A percentile compares a stretch with the other conserved stretches of the same genome.
These are phyloP conservation scores for Psilocybe subaeruginosa DNA, from an alignment of 768 basidiomycete genomes.

Conservation along the genomic window DNA sequence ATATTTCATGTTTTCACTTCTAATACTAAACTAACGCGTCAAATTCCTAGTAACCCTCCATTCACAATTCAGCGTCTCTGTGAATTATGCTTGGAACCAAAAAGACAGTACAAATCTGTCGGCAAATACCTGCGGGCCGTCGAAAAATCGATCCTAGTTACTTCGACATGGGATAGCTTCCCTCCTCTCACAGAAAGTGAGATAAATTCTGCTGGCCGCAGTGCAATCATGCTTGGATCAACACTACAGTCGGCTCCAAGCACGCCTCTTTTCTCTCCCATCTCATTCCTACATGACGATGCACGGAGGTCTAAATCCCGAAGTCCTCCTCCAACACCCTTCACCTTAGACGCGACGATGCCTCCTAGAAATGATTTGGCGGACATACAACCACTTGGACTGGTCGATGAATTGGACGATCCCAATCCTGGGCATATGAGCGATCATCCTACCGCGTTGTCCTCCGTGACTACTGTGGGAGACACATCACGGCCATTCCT, in stretches of 20 bases:
- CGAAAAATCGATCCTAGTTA: constrained; percentile 81
- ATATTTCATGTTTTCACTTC: constrained; percentile 24
- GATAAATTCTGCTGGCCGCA: constrained; percentile 37
- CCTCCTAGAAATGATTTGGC: constrained; percentile 37
- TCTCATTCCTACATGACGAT: constrained; percentile 85
- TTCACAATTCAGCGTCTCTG: constrained; percentile 92
- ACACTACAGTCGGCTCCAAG: constrained; percentile 60
- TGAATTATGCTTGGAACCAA: constrained; percentile 75
- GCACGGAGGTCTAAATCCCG: constrained; percentile 78
- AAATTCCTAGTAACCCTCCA: constrained; percentile 53
- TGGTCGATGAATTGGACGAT: constrained; percentile 88
- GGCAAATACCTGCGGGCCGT: constrained; percentile 91
- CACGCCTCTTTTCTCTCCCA: constrained; percentile 87
- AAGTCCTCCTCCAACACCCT: constrained; percentile 79
- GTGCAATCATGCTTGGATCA: constrained; percentile 46
- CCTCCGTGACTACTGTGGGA: constrained; percentile 55
- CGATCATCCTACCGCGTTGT: constrained; percentile 73
- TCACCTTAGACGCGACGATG: constrained; percentile 48
- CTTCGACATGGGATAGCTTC: constrained; percentile 77
- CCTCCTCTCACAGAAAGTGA: constrained; percentile 49
- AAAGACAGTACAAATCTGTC: constrained; percentile 70
- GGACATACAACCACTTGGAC: constrained; percentile 61
- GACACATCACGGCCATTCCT: constrained; percentile 47
- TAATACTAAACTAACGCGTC: not conserved
- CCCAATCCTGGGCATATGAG: constrained; percentile 85